Conservation (phyloP, 305 asterid species). For the Fraxinus baroniana region DNA sequence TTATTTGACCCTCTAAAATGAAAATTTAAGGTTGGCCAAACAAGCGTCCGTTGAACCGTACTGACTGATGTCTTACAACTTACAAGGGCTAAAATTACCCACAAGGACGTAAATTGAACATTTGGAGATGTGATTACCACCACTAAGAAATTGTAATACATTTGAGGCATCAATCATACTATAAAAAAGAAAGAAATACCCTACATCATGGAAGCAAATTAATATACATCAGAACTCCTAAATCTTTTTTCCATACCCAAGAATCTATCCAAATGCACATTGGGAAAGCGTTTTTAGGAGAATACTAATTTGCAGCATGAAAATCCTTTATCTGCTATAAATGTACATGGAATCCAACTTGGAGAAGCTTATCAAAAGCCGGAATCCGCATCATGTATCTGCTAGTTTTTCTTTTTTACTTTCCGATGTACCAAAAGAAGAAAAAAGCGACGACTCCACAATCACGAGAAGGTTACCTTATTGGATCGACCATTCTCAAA, state of each 20-base stretch:
- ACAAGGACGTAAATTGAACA: not conserved
- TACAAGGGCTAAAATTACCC: not conserved
- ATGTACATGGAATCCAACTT: not conserved
- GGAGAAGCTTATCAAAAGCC: not conserved
- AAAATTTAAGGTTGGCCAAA: not conserved
- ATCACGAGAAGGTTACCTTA: slow-evolving; percentile 10
- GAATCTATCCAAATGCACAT: not conserved
- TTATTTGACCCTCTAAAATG: not conserved
- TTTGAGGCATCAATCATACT: not conserved
- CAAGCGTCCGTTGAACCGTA: not conserved
- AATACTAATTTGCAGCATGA: not conserved
- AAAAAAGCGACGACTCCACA: not conserved
- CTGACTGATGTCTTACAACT: not conserved
- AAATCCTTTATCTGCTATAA: not conserved
- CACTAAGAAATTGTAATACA: not conserved
- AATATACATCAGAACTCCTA: not conserved
- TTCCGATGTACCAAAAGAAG: not conserved
- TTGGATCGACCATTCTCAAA: slow-evolving; percentile 52
- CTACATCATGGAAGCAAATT: not conserved
- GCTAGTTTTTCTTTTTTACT: not conserved
- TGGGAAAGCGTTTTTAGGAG: not conserved
- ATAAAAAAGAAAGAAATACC: not conserved
- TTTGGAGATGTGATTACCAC: not conserved
- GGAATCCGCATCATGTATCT: not conserved
- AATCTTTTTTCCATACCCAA: not conserved